Evolutionary conservation across 768 basidiomycete genomes (phyloP).

Genomic region (Megacollybia marginata): DNA sequence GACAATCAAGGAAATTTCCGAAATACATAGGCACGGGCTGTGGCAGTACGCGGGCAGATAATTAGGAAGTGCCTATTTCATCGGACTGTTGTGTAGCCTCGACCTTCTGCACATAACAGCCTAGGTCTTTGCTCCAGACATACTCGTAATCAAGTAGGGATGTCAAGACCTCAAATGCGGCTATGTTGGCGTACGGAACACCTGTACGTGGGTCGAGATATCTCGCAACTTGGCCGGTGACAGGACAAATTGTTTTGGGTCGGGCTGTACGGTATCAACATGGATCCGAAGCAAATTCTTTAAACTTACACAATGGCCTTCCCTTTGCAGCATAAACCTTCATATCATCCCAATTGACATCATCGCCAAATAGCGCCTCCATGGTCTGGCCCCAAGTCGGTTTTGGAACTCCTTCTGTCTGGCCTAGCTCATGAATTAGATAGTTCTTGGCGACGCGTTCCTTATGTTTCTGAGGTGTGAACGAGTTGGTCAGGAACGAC

Average conservation of each 20-base stretch:
- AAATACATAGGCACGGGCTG: too few relatives aligned
- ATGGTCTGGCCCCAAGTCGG: slow-evolving; percentile 70
- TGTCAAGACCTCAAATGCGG: slow-evolving; percentile 60
- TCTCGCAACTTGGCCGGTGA: slow-evolving; percentile 71
- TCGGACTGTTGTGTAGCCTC: too few relatives aligned
- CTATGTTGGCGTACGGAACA: slow-evolving; percentile 68
- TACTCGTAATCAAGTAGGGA: slow-evolving; percentile 59
- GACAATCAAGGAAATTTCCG: too few relatives aligned
- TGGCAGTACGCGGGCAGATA: too few relatives aligned
- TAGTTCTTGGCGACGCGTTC: slow-evolving; percentile 63
- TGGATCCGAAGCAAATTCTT: slow-evolving; percentile 1
- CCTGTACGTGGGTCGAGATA: slow-evolving; percentile 79
- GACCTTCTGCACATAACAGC: slow-evolving; percentile 26
- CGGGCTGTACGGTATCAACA: slow-evolving; percentile 38
- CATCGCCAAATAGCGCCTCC: slow-evolving; percentile 77
- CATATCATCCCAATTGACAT: slow-evolving; percentile 73
- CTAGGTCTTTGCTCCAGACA: slow-evolving; percentile 49
- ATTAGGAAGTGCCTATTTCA: too few relatives aligned
- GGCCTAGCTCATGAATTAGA: slow-evolving; percentile 50
- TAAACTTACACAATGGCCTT: slow-evolving; percentile 52
- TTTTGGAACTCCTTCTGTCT: slow-evolving; percentile 24
- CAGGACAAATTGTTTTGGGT: slow-evolving; percentile 56
- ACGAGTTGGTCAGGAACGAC: slow-evolving; percentile 4
- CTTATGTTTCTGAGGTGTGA: slow-evolving; percentile 20
- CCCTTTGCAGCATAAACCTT: slow-evolving; percentile 57